A percentile compares a stretch with the other conserved stretches of the same genome.
phyloP scores from a whole-genome alignment of 2,329 filamentous ascomycete genomes.

The Fusarium pseudograminearum region DNA sequence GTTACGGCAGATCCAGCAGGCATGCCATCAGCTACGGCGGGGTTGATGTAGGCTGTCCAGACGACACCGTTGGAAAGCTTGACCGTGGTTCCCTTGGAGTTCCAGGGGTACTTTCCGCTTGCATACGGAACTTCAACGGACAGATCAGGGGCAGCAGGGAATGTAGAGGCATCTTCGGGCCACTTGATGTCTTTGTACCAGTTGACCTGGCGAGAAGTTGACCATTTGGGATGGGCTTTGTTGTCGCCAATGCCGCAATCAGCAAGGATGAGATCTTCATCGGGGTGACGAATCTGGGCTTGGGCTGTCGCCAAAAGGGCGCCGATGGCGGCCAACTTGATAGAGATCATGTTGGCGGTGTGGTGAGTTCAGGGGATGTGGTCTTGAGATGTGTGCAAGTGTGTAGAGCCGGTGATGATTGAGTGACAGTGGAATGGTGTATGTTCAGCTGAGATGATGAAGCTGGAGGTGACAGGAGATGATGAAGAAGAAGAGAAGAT shows the following conservation, averaged over 20 bases:
- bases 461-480: conserved; percentile 12
- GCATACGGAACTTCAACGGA: conserved; percentile 55
- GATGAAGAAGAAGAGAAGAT: not conserved
- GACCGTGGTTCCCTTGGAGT: conserved; percentile 53
- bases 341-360: conserved; percentile 33
- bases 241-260: conserved; percentile 59
- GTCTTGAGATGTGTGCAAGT: not conserved
- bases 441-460: not conserved
- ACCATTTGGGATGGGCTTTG: conserved; percentile 55
- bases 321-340: conserved; percentile 44
- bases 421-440: not conserved
- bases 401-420: not conserved
- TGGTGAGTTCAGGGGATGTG: not conserved
- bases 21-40: conserved; percentile 56
- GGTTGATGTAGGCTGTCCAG: conserved; percentile 58
- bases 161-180: conserved; percentile 51
- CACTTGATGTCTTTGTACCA: conserved; percentile 57
- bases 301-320: conserved; percentile 39
- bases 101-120: conserved; percentile 56
- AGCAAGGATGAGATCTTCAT: conserved; percentile 56
- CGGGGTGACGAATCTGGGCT: conserved; percentile 46
- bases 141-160: conserved; percentile 55
- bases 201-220: conserved; percentile 59
- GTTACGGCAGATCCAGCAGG: conserved; percentile 56
- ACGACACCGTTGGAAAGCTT: conserved; percentile 55